Percentiles rank a stretch among this genome's conserved stretches.
phyloP scores from a whole-genome alignment of 306 rosid genomes.

The Cotoneaster glaucophyllus region DNA sequence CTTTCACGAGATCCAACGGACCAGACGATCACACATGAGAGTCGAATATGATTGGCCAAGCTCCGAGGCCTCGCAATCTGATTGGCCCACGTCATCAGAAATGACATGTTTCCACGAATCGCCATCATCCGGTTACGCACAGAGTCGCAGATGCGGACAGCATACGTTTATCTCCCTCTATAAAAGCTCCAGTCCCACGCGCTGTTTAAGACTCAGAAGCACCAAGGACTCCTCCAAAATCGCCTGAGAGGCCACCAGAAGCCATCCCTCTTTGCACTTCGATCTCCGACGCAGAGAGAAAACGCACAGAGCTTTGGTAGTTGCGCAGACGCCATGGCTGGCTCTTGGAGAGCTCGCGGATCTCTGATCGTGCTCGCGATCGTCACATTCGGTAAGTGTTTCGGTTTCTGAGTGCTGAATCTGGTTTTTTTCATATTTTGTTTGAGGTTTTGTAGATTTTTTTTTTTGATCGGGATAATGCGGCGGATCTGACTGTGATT shows the following conservation, averaged over 20 bases:
- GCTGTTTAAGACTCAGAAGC: neutral
- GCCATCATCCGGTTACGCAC: neutral
- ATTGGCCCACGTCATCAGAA: constrained; percentile 77
- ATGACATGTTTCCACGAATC: constrained; percentile 56
- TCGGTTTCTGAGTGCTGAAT: constrained; percentile 24
- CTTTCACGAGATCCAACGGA: constrained; percentile 30
- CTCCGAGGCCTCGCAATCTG: neutral
- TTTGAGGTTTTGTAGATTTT: neutral
- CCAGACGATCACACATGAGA: constrained; percentile 44
- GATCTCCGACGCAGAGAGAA: neutral
- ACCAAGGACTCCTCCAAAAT: neutral
- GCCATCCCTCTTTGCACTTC: neutral
- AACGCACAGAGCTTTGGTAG: neutral
- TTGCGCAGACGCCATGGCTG: constrained; percentile 39
- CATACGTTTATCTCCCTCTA: constrained; percentile 23
- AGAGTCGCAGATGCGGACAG: constrained; percentile 10
- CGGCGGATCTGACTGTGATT: constrained; percentile 26
- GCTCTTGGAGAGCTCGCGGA: constrained; percentile 58
- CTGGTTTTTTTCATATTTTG: constrained; percentile 12
- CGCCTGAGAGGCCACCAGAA: neutral
- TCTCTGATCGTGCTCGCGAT: constrained; percentile 64
- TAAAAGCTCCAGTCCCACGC: constrained; percentile 14
- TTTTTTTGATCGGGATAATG: neutral
- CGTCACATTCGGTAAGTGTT: constrained; percentile 50
- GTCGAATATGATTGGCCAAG: constrained; percentile 41